A percentile compares a stretch with the other conserved stretches of the same genome.
Conservation (phyloP, 306 rosid species). For the Oxytropis ochrocephala region DNA sequence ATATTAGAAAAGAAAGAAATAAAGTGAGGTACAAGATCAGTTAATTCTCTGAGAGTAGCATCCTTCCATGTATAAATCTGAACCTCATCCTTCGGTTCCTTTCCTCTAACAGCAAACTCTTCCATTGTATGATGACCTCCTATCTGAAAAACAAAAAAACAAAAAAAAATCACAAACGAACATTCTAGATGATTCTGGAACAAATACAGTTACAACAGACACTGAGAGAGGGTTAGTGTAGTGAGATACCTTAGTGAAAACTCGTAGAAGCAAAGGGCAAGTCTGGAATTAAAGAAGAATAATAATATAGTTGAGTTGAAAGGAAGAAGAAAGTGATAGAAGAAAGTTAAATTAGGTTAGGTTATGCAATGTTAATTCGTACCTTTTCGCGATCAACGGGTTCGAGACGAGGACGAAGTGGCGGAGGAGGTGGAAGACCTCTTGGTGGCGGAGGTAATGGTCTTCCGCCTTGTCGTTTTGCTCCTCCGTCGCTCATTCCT, state of each 20-base stretch:
- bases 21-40: slow-evolving; percentile 60
- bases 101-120: slow-evolving; percentile 87
- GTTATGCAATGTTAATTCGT: not conserved
- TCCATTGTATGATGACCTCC: slow-evolving; percentile 74
- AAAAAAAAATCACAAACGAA: not conserved
- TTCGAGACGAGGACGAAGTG: slow-evolving; percentile 42
- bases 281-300: slow-evolving; percentile 37
- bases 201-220: too few species aligned
- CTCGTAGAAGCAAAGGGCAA: slow-evolving; percentile 89
- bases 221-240: not conserved
- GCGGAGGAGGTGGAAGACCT: slow-evolving; percentile 28
- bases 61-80: slow-evolving; percentile 99
- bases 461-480: slow-evolving; percentile 41
- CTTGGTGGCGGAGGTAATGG: slow-evolving; percentile 35
- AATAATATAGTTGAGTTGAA: not conserved
- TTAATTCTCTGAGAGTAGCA: slow-evolving; percentile 86
- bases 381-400: slow-evolving; percentile 65
- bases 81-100: slow-evolving; percentile 92
- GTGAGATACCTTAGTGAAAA: slow-evolving; percentile 66
- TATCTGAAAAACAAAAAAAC: slow-evolving; percentile 28
- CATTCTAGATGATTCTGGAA: not conserved
- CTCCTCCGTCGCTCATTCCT: slow-evolving; percentile 42
- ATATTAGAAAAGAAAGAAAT: not conserved
- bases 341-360: not conserved
- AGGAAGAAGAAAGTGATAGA: too few species aligned